Evolutionary conservation across 2,329 filamentous ascomycete species (phyloP), one percentile per base, ranked within the genome.

Genomic region (Colletotrichum tropicicola): DNA sequence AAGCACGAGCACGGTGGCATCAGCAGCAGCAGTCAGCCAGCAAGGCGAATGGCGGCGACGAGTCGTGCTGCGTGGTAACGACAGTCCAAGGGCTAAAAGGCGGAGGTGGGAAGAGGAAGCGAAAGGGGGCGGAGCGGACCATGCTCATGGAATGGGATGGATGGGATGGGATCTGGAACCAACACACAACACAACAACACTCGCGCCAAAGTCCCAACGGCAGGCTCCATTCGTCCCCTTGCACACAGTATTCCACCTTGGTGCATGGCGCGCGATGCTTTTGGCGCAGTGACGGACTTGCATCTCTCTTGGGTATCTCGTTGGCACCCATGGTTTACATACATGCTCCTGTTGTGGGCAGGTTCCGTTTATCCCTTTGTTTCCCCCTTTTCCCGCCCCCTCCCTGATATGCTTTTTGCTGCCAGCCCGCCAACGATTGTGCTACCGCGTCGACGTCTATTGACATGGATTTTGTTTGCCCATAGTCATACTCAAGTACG

Each of bases 361-460:
- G n/a, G 37, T 28, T 43, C 27, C 25, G 23, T 32, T 55, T 55
- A 37, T 23, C 39, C 39, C 52, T 44, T 55, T 55, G 52, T 55
- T 55, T 43, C 25, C 52, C 52, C 30, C 37, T 35, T 43, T n/a
- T 13, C 25, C 15, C 27, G 27, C 37, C n/a, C 25, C 15, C 51
- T 7, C 27, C 25, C 39, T 32, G 30, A 12, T 13, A 21, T 35
- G 13, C 8, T 13, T 7, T 23, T 28, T 19, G 25, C 32, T 27
- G 17, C 32, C 17, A 44, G 17, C n/a, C n/a, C n/a, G n/a, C n/a
- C n/a, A n/a, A n/a, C n/a, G n/a, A n/a, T 55, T 55, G 52, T 55
- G 21, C 25, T 28, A 55, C 52, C 52, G 21, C 28, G 15, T 13
- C 17, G 17, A 48, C 45, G 45, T 32, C n/a, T 30, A n/a, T 28